Conservation (phyloP, 345 rosid species). For the Brassica cretica region DNA sequence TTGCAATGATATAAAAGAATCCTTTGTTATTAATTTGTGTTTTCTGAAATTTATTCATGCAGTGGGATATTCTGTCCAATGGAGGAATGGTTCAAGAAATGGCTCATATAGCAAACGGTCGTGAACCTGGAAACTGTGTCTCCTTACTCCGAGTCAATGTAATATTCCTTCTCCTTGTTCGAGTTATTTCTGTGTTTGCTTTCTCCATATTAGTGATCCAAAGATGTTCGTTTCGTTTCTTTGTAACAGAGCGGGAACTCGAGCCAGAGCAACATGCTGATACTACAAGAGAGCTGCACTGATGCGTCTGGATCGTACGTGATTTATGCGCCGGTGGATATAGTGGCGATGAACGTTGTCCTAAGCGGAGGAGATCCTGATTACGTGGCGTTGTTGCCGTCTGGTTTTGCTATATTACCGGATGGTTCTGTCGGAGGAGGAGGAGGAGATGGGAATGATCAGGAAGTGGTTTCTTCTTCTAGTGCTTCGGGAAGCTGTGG, state of each 20-base stretch:
- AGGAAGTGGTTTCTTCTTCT: conserved; percentile 29
- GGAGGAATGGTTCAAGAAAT: conserved; percentile 96
- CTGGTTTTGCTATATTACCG: conserved; percentile 95
- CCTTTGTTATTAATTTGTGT: not conserved
- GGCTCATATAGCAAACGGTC: conserved; percentile 98
- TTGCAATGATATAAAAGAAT: not conserved
- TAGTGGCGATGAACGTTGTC: conserved; percentile 82
- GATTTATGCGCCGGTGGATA: conserved; percentile 92
- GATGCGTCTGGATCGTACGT: conserved; percentile 95
- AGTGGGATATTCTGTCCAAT: conserved; percentile 99
- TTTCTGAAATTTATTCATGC: not conserved
- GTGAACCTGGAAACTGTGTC: conserved; percentile 86
- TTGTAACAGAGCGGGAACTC: conserved; percentile 71
- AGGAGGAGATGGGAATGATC: conserved; percentile 31
- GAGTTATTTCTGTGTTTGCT: not conserved
- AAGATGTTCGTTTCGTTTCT: not conserved
- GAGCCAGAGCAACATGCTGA: conserved; percentile 98
- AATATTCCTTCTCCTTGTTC: conserved; percentile 8
- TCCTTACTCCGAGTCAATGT: conserved; percentile 91
- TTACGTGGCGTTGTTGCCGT: conserved; percentile 89
- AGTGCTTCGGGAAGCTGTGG: conserved; percentile 44
- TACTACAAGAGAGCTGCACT: conserved; percentile 87
- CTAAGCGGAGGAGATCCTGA: conserved; percentile 92
- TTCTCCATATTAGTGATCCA: not conserved
- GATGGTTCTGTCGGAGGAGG: conserved; percentile 60